A percentile compares a stretch with the other conserved stretches of the same genome.
These are phyloP conservation scores for Schizochytrium sp. DNA, from an alignment of 108 stramenopile species.

Conservation along the genomic window DNA sequence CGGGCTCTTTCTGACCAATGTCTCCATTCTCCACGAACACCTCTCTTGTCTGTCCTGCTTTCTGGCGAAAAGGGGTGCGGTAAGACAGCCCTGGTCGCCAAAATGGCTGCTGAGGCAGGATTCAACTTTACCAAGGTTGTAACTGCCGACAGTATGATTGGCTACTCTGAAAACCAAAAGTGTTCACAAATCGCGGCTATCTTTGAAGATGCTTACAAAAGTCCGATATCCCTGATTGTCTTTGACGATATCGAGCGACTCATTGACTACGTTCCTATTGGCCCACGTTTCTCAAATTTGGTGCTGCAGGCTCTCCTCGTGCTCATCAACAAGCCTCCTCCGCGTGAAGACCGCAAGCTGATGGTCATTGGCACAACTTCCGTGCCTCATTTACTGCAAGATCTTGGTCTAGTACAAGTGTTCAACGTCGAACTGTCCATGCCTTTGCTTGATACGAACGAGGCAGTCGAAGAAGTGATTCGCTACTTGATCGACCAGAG, in stretches of 20 bases:
- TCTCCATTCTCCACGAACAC: constrained; percentile 88
- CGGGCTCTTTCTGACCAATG: constrained; percentile 86
- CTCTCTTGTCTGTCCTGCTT: constrained; percentile 90
- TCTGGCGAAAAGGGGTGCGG: constrained; percentile 87
- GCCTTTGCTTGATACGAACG: constrained; percentile 84
- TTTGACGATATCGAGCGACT: constrained; percentile 98
- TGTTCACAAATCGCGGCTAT: constrained; percentile 89
- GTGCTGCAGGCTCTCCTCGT: constrained; percentile 97
- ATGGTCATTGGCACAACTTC: constrained; percentile 94
- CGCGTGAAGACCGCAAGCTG: constrained; percentile 87
- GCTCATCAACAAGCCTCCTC: constrained; percentile 93
- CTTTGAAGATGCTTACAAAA: constrained; percentile 97
- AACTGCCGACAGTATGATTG: constrained; percentile 96
- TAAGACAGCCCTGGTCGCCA: constrained; percentile 96
- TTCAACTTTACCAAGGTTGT: constrained; percentile 96
- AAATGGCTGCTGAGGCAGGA: constrained; percentile 89
- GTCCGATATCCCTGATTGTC: constrained; percentile 92
- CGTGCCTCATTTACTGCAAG: constrained; percentile 87
- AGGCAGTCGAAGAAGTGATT: constrained; percentile 87
- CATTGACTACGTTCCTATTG: constrained; percentile 96
- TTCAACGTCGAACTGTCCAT: constrained; percentile 89
- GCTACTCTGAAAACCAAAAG: constrained; percentile 82
- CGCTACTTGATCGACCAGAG: constrained; percentile 83
- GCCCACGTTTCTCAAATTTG: constrained; percentile 94
- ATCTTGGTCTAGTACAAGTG: constrained; percentile 88